A percentile compares a stretch with the other conserved stretches of the same genome.
These are phyloP conservation scores for Carnegiea gigantea DNA, from an alignment of 179 eudicot genomes.

Conservation along the genomic window DNA sequence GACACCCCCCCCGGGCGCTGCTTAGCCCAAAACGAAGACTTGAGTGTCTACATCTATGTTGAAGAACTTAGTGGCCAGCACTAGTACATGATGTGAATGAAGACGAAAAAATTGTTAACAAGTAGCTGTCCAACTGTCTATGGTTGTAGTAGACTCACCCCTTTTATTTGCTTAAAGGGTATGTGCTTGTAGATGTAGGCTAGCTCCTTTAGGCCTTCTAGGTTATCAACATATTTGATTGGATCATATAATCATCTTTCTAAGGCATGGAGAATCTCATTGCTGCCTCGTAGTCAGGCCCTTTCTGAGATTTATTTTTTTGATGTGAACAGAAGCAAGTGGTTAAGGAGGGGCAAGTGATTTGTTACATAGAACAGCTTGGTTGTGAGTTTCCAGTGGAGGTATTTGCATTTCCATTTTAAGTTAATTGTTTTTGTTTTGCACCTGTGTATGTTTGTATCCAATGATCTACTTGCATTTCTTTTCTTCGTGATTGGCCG, in stretches of 20 bases:
- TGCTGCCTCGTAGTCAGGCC: slow-evolving; percentile 2
- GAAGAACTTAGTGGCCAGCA: background rate
- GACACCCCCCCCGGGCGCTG: background rate
- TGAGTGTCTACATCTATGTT: background rate
- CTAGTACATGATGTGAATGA: background rate
- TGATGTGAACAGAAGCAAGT: slow-evolving; percentile 59
- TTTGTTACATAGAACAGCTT: slow-evolving; percentile 89
- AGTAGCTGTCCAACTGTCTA: background rate
- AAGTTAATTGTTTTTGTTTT: background rate
- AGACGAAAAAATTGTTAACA: background rate
- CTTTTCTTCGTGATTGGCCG: background rate
- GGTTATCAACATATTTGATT: background rate
- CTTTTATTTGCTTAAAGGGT: too few species aligned
- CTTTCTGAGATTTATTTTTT: slow-evolving; percentile 9
- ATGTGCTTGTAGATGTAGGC: too few species aligned
- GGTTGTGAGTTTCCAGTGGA: slow-evolving; percentile 75
- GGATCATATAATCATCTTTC: background rate
- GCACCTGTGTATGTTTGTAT: background rate
- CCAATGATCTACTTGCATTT: background rate
- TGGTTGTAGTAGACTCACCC: too few species aligned
- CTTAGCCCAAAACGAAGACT: too few species aligned
- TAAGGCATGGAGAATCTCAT: background rate
- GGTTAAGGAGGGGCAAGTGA: slow-evolving; percentile 88
- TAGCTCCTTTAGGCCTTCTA: background rate
- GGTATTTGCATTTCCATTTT: slow-evolving; percentile 39